Evolutionary conservation across 306 rosid species (phyloP).

Genomic region (Adenanthera pavonina): DNA sequence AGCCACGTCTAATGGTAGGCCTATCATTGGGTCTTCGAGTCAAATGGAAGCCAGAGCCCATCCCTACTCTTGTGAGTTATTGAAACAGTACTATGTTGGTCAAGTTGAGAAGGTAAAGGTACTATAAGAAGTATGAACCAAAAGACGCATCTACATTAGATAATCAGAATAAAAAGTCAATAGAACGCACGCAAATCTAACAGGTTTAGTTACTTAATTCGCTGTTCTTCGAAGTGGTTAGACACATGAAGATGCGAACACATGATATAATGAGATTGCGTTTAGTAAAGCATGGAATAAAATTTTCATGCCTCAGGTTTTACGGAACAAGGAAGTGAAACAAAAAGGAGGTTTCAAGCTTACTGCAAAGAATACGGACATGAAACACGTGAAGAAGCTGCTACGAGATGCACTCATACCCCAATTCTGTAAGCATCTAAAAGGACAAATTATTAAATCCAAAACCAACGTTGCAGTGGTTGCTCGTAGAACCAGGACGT

Average conservation of each 20-base stretch:
- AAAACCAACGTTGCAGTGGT: conserved; percentile 1
- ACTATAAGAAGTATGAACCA: background rate
- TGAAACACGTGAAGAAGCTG: background rate
- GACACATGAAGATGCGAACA: background rate
- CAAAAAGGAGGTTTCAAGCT: background rate
- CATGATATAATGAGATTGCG: background rate
- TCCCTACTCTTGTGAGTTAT: conserved; percentile 1
- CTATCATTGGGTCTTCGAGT: background rate
- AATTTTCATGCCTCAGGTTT: background rate
- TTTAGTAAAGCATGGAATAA: background rate
- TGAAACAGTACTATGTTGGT: background rate
- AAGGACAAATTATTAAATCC: conserved; percentile 14
- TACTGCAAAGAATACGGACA: background rate
- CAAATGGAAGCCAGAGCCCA: background rate
- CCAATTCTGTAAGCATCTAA: background rate
- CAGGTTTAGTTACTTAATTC: background rate
- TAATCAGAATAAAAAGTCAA: conserved; percentile 2
- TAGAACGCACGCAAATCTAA: background rate
- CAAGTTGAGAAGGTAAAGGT: background rate
- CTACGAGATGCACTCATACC: background rate
- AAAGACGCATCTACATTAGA: background rate
- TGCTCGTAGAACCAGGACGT: background rate
- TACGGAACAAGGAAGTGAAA: background rate
- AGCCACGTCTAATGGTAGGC: background rate
- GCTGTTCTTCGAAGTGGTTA: conserved; percentile 4